Conservation (phyloP, 2,329 filamentous ascomycete species). For the Phyllosticta citribraziliensis region DNA sequence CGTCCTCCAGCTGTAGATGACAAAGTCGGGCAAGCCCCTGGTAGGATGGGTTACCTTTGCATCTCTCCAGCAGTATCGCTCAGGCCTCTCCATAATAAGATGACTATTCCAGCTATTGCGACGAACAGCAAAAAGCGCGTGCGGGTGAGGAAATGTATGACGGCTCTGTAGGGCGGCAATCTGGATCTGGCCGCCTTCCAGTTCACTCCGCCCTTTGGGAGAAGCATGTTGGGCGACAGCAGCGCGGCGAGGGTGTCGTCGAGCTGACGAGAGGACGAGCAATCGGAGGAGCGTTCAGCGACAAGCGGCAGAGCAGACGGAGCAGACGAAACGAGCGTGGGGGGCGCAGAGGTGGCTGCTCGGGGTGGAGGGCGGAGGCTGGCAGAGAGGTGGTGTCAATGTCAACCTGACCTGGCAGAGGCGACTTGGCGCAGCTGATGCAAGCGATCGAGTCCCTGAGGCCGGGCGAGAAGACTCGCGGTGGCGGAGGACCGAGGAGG, state of each 20-base stretch:
- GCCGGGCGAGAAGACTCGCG: neutral
- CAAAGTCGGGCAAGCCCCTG: neutral
- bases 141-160: constrained; percentile 54
- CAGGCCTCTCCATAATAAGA: constrained; percentile 84
- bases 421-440: neutral
- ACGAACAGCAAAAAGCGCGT: constrained; percentile 70
- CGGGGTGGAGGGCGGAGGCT: neutral
- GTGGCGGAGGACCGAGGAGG: neutral
- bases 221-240: constrained; percentile 54
- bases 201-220: constrained; percentile 78
- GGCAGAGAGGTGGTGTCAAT: neutral
- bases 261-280: constrained; percentile 7
- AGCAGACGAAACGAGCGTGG: constrained; percentile 9
- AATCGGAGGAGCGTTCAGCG: constrained; percentile 15
- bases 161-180: constrained; percentile 65
- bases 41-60: constrained; percentile 59
- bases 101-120: constrained; percentile 56
- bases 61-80: constrained; percentile 73
- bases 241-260: neutral
- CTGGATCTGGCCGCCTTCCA: constrained; percentile 84
- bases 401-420: neutral
- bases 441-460: neutral
- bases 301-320: neutral
- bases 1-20: neutral
- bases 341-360: constrained; percentile 2